Percentiles rank a stretch among this genome's conserved stretches.
Evolutionary conservation across 1,284 basidiomycete genomes (phyloP).

Genomic region (Wolfiporia cocos): DNA sequence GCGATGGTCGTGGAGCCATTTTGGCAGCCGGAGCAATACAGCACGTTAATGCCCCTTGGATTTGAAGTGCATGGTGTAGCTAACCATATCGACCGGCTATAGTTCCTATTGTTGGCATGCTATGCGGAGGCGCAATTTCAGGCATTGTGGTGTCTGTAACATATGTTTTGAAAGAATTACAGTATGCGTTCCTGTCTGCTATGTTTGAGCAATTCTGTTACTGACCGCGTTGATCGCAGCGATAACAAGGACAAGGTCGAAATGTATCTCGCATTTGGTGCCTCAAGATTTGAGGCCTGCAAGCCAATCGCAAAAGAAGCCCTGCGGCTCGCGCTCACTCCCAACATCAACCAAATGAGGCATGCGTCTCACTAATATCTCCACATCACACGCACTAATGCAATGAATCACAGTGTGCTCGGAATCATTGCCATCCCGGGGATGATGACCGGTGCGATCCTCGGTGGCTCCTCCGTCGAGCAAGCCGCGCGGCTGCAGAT

Average conservation of each 20-base stretch:
- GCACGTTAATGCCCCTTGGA: no score
- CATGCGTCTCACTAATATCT: conserved; percentile 23
- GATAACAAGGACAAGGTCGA: conserved; percentile 83
- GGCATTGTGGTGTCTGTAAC: conserved; percentile 65
- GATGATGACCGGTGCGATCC: conserved; percentile 88
- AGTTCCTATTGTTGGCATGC: conserved; percentile 88
- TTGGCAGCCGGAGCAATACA: conserved; percentile 78
- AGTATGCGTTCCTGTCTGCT: conserved; percentile 34
- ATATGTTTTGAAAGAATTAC: conserved; percentile 59
- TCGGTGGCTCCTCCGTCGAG: conserved; percentile 77
- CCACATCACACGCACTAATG: neutral
- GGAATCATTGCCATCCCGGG: conserved; percentile 75
- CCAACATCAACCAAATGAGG: conserved; percentile 85
- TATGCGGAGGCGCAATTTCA: conserved; percentile 76
- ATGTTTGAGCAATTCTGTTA: neutral
- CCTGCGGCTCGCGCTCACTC: conserved; percentile 72
- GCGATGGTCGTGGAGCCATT: conserved; percentile 76
- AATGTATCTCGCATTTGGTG: conserved; percentile 79
- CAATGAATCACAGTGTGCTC: conserved; percentile 47
- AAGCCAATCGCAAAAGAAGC: conserved; percentile 72
- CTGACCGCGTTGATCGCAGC: conserved; percentile 27
- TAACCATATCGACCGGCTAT: neutral
- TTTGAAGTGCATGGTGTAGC: no score
- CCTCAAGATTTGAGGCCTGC: conserved; percentile 74
- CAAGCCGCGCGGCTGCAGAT: conserved; percentile 83